These are phyloP conservation scores for Aspergillus sp. DNA, from an alignment of 2,329 filamentous ascomycete species.

Conservation along the genomic window DNA sequence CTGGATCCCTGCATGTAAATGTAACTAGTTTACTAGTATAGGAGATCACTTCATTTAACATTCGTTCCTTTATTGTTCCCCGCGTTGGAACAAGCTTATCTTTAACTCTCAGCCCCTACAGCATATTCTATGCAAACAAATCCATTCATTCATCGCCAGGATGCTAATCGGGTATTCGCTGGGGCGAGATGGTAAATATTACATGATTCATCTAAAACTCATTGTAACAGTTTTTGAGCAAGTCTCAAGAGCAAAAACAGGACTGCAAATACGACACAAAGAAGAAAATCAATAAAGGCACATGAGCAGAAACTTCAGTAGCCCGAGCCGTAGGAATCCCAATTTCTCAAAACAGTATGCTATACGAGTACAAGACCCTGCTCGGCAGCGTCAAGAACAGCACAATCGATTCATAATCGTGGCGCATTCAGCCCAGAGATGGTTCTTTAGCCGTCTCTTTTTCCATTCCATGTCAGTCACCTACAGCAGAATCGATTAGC, in stretches of 20 bases:
- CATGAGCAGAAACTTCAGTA: not conserved
- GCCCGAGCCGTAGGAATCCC: conserved; percentile 8
- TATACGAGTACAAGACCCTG: conserved; percentile 26
- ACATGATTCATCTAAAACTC: conserved; percentile 16
- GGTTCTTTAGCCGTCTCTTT: conserved; percentile 7
- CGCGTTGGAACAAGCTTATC: not conserved
- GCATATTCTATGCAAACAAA: not conserved
- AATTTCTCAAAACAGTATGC: conserved; percentile 14
- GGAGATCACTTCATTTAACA: too few relatives aligned
- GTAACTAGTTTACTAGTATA: too few relatives aligned
- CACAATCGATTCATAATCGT: conserved; percentile 28
- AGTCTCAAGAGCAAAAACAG: conserved; percentile 4
- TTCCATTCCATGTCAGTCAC: conserved; percentile 2
- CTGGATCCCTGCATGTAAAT: too few relatives aligned
- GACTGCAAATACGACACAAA: conserved; percentile 1
- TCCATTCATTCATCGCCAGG: conserved; percentile 22
- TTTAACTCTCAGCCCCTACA: not conserved
- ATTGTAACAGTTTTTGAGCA: not conserved
- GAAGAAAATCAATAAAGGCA: conserved; percentile 3
- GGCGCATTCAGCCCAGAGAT: conserved; percentile 19
- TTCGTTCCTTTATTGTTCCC: too few relatives aligned
- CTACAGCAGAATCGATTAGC: not conserved
- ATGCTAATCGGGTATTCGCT: conserved; percentile 24
- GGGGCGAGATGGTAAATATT: conserved; percentile 15
- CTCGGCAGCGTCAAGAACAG: conserved; percentile 20